Evolutionary conservation across 1,139 yeast genomes (phyloP), one percentile per base, ranked within the genome.

Genomic region (Lodderomyces orthopsilosis): DNA sequence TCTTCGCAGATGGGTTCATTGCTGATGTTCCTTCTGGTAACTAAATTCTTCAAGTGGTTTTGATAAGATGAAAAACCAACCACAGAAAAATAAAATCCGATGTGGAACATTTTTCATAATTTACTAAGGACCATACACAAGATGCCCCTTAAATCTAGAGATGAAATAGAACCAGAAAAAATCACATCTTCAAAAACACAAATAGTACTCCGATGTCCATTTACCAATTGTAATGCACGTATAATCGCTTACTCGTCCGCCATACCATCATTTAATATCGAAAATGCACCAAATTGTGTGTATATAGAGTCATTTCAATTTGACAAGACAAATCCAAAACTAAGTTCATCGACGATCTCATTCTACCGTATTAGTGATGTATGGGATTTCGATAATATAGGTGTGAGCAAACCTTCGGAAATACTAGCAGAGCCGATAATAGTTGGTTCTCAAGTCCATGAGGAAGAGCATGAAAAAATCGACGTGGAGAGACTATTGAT

Each of bases 381-480:
- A 46, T 85, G 91, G 91, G 85, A 79, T 51, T 85, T 85, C 53
- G 91, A 84, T 51, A 85, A 85, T 54, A 76, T 85, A 38, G 91
- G 89, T 1, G 93, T 85, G 2, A 82, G 90, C 1, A 68, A 73
- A 56, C 73, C 80, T 22, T 47, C 75, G 7, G 61, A 62, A 14
- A 54, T 59, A 12, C 22, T 44, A 9, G 40, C 39, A 3, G 45
- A 43, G 4, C 45, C 47, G 12, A 28, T 46, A 4, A 48, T 59
- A n/a, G 32, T 32, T 15, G 24, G 22, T 10, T 12, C 22, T 6
- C 7, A 32, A 6, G 36, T 18, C 12, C 32, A 39, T 12, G 27
- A 21, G 13, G 58, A 57, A 2, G 51, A 53, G 9, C 52, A 61
- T 35, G 52, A 51, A 13, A 48, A 57, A 3, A 56, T 65, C n/a